Percentiles rank a stretch among this genome's conserved stretches.
These are phyloP conservation scores for Amaranthus palmeri DNA, from an alignment of 148 eudicot species.

Conservation along the genomic window DNA sequence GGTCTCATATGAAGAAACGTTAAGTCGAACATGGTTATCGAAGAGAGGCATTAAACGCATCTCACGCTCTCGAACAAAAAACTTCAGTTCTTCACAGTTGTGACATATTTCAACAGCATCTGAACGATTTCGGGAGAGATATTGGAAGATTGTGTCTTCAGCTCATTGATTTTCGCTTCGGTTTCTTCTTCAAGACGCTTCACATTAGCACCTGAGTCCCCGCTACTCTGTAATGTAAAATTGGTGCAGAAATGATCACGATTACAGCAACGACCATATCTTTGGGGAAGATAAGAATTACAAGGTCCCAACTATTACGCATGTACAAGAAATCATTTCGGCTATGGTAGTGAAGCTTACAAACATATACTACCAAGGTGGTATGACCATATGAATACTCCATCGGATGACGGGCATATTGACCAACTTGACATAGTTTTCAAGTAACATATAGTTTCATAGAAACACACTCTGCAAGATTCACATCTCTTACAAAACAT, in stretches of 20 bases:
- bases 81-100: conserved; percentile 58
- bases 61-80: not conserved
- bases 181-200: conserved; percentile 93
- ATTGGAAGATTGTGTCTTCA: conserved; percentile 60
- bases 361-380: too few species aligned
- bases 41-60: not conserved
- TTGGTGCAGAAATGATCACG: not conserved
- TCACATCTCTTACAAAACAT: too few species aligned
- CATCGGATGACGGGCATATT: too few species aligned
- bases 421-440: too few species aligned
- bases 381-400: too few species aligned
- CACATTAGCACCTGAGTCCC: conserved; percentile 96
- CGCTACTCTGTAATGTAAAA: conserved; percentile 59
- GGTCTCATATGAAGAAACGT: conserved; percentile 13
- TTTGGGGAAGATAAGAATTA: too few species aligned
- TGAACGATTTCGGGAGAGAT: conserved; percentile 74
- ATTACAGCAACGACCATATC: too few species aligned
- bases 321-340: too few species aligned
- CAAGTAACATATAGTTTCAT: too few species aligned
- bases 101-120: conserved; percentile 85
- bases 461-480: too few species aligned
- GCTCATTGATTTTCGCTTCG: conserved; percentile 55
- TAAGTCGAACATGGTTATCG: not conserved
- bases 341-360: too few species aligned
- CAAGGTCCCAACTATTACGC: too few species aligned